These are phyloP conservation scores for Tremella mesenterica DNA, from an alignment of 768 basidiomycete species.

Conservation along the genomic window DNA sequence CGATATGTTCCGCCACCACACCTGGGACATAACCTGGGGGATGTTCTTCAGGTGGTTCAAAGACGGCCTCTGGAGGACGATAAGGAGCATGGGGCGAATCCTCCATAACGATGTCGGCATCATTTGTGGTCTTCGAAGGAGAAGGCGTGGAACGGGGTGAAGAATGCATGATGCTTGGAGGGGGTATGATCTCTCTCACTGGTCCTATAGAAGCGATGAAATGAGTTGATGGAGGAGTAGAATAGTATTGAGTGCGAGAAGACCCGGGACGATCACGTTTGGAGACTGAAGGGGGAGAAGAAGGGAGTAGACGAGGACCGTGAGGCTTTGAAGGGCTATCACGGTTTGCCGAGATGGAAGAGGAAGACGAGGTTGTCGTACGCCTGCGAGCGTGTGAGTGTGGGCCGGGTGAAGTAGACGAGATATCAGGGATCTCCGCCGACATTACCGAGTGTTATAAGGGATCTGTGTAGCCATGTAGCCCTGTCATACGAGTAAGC, in stretches of 20 bases:
- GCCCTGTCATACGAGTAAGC: too few relatives aligned
- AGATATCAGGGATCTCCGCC: too few relatives aligned
- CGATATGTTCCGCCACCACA: conserved; percentile 26
- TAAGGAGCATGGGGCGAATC: conserved; percentile 29
- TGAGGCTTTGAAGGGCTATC: conserved; percentile 11
- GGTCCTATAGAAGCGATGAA: background rate
- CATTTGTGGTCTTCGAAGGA: background rate
- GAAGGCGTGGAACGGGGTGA: background rate
- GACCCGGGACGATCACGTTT: conserved; percentile 18
- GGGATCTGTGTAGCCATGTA: too few relatives aligned
- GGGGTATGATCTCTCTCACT: background rate
- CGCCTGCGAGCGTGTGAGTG: too few relatives aligned
- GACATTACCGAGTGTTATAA: too few relatives aligned
- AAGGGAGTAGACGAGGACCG: conserved; percentile 14
- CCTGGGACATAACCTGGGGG: conserved; percentile 28
- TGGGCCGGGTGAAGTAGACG: too few relatives aligned
- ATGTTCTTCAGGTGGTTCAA: conserved; percentile 30
- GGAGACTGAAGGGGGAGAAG: too few relatives aligned
- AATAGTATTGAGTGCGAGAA: conserved; percentile 14
- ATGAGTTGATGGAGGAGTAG: conserved; percentile 1
- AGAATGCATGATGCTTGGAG: background rate
- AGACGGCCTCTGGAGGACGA: conserved; percentile 33
- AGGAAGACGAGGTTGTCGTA: too few relatives aligned
- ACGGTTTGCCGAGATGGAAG: conserved; percentile 1
- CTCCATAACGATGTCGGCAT: background rate